Conservation (phyloP, 2,329 filamentous ascomycete genomes). For the Orbilia brochopaga region DNA sequence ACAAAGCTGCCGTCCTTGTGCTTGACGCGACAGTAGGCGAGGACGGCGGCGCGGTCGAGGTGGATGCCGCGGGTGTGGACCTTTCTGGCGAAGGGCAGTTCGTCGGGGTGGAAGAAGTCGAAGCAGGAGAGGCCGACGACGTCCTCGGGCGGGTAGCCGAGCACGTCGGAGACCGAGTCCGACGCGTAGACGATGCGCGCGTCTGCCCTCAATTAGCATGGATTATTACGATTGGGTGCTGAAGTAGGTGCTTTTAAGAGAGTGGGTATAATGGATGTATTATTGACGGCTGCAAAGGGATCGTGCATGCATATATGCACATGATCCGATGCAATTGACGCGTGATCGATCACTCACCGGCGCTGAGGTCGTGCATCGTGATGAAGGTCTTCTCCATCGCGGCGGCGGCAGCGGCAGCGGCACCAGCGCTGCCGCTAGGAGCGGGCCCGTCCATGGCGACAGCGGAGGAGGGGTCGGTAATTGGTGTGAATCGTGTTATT, state of each 20-base stretch:
- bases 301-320: no score
- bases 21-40: slow-evolving; percentile 77
- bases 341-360: no score
- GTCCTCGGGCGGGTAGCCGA: slow-evolving; percentile 78
- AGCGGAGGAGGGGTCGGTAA: slow-evolving; percentile 6
- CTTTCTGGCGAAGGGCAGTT: slow-evolving; percentile 74
- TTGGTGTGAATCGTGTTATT: no score
- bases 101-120: slow-evolving; percentile 84
- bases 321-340: no score
- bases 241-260: no score
- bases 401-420: no score
- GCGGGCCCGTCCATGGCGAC: slow-evolving; percentile 3
- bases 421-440: background rate
- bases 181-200: slow-evolving; percentile 83
- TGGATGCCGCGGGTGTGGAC: slow-evolving; percentile 75
- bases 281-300: no score
- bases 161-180: slow-evolving; percentile 80
- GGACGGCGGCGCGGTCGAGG: slow-evolving; percentile 82
- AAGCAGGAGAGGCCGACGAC: slow-evolving; percentile 78
- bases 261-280: no score
- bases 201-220: slow-evolving; percentile 72
- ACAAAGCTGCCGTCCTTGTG: slow-evolving; percentile 74
- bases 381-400: slow-evolving; percentile 86
- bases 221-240: no score
- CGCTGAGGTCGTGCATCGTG: slow-evolving; percentile 78